Evolutionary conservation across 1,284 basidiomycete genomes (phyloP).

Genomic region (Trichosporon faecale): DNA sequence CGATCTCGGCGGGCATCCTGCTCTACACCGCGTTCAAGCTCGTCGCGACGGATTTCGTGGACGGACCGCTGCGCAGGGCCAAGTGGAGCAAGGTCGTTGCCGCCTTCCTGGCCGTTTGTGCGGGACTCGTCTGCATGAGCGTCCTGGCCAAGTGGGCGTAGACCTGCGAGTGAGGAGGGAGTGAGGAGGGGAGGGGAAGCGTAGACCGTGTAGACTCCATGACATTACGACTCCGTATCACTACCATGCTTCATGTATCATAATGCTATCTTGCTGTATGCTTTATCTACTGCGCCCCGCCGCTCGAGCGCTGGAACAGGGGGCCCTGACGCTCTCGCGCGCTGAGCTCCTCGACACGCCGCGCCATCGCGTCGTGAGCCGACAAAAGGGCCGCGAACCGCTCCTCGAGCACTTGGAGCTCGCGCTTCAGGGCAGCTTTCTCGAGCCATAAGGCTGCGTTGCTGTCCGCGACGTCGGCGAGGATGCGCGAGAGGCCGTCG

Average conservation of each 20-base stretch:
- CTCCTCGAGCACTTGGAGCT: neutral
- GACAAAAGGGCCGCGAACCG: neutral
- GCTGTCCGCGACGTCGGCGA: constrained; percentile 1
- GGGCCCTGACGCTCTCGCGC: neutral
- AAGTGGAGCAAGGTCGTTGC: constrained; percentile 24
- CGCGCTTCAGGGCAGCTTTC: neutral
- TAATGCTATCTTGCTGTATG: neutral
- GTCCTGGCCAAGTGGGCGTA: constrained; percentile 51
- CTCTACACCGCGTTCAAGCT: constrained; percentile 42
- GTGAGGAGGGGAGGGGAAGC: neutral
- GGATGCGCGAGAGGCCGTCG: neutral
- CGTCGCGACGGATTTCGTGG: constrained; percentile 32
- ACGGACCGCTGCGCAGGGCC: constrained; percentile 31
- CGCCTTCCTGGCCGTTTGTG: constrained; percentile 30
- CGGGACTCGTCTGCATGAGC: constrained; percentile 44
- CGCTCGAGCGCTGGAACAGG: neutral
- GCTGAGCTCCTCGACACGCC: neutral
- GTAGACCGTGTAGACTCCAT: neutral
- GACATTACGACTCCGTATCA: neutral
- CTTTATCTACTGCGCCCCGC: neutral
- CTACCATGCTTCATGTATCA: neutral
- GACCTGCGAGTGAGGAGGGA: neutral
- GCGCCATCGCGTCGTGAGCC: neutral
- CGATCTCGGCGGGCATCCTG: constrained; percentile 29
- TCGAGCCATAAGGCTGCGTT: neutral